phyloP scores from a whole-genome alignment of 2,329 filamentous ascomycete genomes.

The Grosmannia clavigera region DNA sequence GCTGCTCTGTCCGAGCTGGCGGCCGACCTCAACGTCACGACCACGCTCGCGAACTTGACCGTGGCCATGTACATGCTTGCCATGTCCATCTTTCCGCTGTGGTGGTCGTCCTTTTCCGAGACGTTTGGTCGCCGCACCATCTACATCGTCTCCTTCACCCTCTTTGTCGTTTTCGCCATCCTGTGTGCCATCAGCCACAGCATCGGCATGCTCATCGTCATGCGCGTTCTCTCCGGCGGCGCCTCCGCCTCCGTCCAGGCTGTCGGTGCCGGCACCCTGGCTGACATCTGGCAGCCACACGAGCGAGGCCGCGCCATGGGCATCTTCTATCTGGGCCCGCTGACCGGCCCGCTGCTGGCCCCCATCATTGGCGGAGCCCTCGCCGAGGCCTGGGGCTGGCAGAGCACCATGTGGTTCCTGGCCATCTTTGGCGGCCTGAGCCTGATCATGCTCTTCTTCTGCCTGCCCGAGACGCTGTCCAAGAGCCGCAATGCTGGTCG shows the following conservation, averaged over 20 bases:
- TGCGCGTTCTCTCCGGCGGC: conserved; percentile 62
- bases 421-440: conserved; percentile 54
- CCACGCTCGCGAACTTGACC: conserved; percentile 60
- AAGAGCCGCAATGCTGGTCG: conserved; percentile 9
- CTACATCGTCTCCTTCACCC: conserved; percentile 60
- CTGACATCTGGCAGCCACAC: conserved; percentile 63
- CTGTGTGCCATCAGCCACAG: conserved; percentile 56
- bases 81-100: conserved; percentile 75
- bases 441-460: conserved; percentile 43
- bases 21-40: conserved; percentile 44
- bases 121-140: conserved; percentile 61
- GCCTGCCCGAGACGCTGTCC: conserved; percentile 53
- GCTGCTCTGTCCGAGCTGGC: conserved; percentile 57
- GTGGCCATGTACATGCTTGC: conserved; percentile 71
- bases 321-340: conserved; percentile 67
- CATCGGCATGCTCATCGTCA: conserved; percentile 63
- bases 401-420: conserved; percentile 67
- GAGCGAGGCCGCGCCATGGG: conserved; percentile 73
- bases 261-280: conserved; percentile 71
- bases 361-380: conserved; percentile 67
- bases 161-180: conserved; percentile 61
- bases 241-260: conserved; percentile 71
- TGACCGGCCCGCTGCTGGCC: conserved; percentile 61
- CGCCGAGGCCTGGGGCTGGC: conserved; percentile 58
- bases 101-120: conserved; percentile 79